These are phyloP conservation scores for Immersiporthe knoxdaviesiana DNA, from an alignment of 2,329 filamentous ascomycete genomes.

Conservation along the genomic window DNA sequence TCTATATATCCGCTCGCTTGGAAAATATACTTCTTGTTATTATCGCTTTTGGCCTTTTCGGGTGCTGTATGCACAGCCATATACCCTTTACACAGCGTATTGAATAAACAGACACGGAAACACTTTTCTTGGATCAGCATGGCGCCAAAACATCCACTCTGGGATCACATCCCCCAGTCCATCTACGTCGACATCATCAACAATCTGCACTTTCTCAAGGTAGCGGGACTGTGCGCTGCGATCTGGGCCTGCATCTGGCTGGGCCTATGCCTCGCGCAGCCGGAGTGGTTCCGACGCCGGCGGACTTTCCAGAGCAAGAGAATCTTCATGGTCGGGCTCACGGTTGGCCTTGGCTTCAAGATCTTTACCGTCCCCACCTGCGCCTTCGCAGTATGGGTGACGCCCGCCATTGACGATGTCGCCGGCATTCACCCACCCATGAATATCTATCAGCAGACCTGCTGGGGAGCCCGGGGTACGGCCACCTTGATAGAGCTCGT, in stretches of 20 bases:
- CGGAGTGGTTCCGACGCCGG: constrained; percentile 6
- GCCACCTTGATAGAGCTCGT: constrained; percentile 33
- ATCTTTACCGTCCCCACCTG: constrained; percentile 29
- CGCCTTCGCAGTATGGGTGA: constrained; percentile 30
- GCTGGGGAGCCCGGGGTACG: constrained; percentile 33
- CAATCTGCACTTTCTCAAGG: neutral
- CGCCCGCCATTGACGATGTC: constrained; percentile 32
- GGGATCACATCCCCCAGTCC: neutral
- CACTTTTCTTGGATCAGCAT: too few relatives aligned
- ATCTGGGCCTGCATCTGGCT: neutral
- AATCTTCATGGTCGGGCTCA: constrained; percentile 31
- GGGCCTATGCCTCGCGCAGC: neutral
- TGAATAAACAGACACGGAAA: too few relatives aligned
- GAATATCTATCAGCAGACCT: constrained; percentile 32
- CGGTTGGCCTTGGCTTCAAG: constrained; percentile 32
- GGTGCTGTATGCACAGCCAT: neutral
- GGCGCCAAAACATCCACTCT: neutral
- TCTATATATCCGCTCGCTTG: neutral
- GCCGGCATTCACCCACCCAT: constrained; percentile 30
- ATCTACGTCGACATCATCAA: neutral
- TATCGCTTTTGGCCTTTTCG: neutral
- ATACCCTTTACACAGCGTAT: neutral
- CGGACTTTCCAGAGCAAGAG: constrained; percentile 28
- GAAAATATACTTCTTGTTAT: neutral
- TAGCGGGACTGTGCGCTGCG: neutral